Base-by-base conservation (phyloP, 2,329 filamentous ascomycete species). In the Intubia oerlemansii region DNA sequence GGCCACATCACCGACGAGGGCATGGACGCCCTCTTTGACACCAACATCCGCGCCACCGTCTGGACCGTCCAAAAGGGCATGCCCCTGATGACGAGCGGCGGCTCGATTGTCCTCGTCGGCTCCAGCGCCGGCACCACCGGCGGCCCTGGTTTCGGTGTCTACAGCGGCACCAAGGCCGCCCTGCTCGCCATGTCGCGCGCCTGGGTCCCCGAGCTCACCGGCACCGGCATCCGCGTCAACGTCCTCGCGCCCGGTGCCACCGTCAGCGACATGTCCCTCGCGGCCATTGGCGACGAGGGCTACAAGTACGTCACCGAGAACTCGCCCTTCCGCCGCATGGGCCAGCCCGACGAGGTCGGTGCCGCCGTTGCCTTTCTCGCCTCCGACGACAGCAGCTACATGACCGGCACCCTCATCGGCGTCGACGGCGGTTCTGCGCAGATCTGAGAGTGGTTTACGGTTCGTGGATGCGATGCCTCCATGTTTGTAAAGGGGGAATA, bases 21-120 rank as follows among this genome's bases (percentile, higher is more conserved):
- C 5, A 54, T 80, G 12, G 52, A 66, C 2, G 39, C 54, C 1
- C 55, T 79, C 7, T 41, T 90, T 5, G 51, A 63, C 28, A 78
- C 68, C 22, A 91, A 91, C 45, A 58, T 90, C 3, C 52, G 57
- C 29, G 60, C 65, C 2, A 66, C 77, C 31, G 66, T 77, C 39
- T 52, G 61, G 29, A 36, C 34, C 1, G 34, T 36, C 12, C 34
- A 36, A 25, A 30, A 32, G 27, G 34, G 32, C 10, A 27, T 36
- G 29, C 34, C 34, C 10, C 29, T 36, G 10, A 28, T 36, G 32
- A 19, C 27, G 22, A n/a, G 19, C 5, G 32, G 29, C 25, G 29
- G 32, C 10, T 36, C 34, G 12, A 30, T 36, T 17, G 32, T 36
- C 21, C 25, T 34, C 27, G 32, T 29, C 10, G 34, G 34, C n/a